Percentiles rank a stretch among this genome's conserved stretches.
Evolutionary conservation across 345 rosid species (phyloP).

Genomic region (Salix purpurea): DNA sequence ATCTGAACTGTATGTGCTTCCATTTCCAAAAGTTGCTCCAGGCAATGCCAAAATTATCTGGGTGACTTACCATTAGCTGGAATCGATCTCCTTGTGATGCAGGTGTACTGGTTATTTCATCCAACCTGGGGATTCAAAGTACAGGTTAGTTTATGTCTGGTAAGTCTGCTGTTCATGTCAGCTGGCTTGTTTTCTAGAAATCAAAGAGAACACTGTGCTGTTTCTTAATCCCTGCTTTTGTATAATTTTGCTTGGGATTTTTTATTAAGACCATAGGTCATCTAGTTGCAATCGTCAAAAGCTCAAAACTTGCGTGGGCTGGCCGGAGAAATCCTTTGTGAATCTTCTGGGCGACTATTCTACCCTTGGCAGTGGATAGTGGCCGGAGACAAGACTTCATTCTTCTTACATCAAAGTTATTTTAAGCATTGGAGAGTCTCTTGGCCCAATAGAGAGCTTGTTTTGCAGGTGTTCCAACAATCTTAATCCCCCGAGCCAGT

Average conservation of each 20-base stretch:
- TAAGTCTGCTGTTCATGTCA: neutral
- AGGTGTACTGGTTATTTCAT: constrained; percentile 3
- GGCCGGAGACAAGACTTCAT: neutral
- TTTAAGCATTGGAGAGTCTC: too few relatives aligned
- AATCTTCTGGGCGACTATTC: neutral
- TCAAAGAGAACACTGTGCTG: neutral
- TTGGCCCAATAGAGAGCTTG: too few relatives aligned
- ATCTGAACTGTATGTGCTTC: neutral
- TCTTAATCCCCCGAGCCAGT: neutral
- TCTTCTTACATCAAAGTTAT: too few relatives aligned
- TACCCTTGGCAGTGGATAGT: neutral
- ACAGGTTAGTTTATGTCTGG: neutral
- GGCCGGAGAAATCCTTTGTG: neutral
- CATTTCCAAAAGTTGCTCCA: neutral
- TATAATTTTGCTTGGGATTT: neutral
- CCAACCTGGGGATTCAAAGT: neutral
- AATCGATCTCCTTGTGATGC: constrained; percentile 14
- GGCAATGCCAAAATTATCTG: neutral
- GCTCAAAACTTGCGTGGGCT: neutral
- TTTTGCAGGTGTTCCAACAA: neutral
- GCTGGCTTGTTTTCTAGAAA: neutral
- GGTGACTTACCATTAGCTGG: neutral
- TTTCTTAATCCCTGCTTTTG: neutral
- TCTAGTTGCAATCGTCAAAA: neutral
- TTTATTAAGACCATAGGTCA: neutral